Percentiles rank a stretch among this genome's conserved stretches.
phyloP scores from a whole-genome alignment of 305 asterid genomes.

The Solanum hybrid region DNA sequence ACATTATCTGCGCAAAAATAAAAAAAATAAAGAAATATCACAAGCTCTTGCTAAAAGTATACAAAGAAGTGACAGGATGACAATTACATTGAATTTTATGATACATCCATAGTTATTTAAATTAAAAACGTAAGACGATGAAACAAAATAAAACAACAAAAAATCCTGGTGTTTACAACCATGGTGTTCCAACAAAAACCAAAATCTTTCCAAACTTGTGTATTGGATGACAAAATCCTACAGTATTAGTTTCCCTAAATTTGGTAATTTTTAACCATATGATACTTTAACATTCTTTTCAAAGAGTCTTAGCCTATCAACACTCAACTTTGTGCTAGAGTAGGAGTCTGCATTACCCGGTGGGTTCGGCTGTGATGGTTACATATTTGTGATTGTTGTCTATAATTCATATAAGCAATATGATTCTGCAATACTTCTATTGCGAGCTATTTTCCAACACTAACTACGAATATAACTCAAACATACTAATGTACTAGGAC shows the following conservation, averaged over 20 bases:
- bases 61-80: background rate
- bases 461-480: too few species aligned
- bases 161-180: background rate
- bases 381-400: too few species aligned
- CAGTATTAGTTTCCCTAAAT: background rate
- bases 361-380: too few species aligned
- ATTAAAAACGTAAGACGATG: background rate
- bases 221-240: background rate
- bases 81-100: background rate
- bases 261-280: background rate
- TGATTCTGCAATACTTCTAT: too few species aligned
- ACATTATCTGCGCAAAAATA: background rate
- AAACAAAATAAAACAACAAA: background rate
- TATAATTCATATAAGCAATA: too few species aligned
- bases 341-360: too few species aligned
- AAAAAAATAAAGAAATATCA: background rate
- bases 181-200: background rate
- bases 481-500: too few species aligned
- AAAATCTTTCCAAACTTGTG: background rate
- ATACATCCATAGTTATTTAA: background rate
- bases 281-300: background rate
- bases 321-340: conserved; percentile 14
- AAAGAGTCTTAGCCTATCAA: conserved; percentile 17
- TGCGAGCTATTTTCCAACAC: too few species aligned
- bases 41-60: background rate